phyloP scores from a whole-genome alignment of 2,329 filamentous ascomycete genomes.

The Xylariaceae sp. region DNA sequence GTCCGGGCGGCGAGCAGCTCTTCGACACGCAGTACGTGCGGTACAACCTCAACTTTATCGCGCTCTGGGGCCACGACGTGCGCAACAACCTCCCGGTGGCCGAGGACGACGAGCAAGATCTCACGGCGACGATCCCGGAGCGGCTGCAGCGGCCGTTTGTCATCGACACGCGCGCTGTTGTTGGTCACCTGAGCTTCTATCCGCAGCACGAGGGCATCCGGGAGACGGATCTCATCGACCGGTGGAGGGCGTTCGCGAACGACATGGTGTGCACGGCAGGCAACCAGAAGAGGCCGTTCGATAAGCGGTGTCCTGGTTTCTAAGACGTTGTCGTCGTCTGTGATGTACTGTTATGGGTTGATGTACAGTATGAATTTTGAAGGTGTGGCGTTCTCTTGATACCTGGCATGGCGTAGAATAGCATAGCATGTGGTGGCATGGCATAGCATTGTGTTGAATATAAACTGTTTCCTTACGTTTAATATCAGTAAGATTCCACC shows the following conservation, averaged over 20 bases:
- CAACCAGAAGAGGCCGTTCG: constrained; percentile 23
- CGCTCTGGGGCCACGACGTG: constrained; percentile 47
- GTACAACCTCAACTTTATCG: constrained; percentile 51
- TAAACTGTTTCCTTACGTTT: no score
- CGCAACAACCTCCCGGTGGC: constrained; percentile 39
- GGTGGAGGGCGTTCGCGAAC: constrained; percentile 49
- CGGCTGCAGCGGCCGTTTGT: constrained; percentile 38
- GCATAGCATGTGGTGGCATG: background rate
- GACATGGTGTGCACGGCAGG: constrained; percentile 41
- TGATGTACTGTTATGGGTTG: background rate
- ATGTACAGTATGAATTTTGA: background rate
- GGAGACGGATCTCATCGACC: constrained; percentile 47
- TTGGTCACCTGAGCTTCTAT: constrained; percentile 47
- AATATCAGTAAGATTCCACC: no score
- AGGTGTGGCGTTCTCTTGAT: background rate
- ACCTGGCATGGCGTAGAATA: no score
- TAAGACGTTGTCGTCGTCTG: constrained; percentile 1
- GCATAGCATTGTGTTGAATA: background rate
- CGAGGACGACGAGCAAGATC: constrained; percentile 41
- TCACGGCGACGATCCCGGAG: constrained; percentile 35
- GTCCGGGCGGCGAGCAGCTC: constrained; percentile 23
- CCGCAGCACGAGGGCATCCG: constrained; percentile 39
- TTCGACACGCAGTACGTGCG: constrained; percentile 45
- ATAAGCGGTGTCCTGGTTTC: constrained; percentile 21
- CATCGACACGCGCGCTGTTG: constrained; percentile 51